phyloP scores from a whole-genome alignment of 2,329 filamentous ascomycete genomes.

The Xenoacremonium recifei region DNA sequence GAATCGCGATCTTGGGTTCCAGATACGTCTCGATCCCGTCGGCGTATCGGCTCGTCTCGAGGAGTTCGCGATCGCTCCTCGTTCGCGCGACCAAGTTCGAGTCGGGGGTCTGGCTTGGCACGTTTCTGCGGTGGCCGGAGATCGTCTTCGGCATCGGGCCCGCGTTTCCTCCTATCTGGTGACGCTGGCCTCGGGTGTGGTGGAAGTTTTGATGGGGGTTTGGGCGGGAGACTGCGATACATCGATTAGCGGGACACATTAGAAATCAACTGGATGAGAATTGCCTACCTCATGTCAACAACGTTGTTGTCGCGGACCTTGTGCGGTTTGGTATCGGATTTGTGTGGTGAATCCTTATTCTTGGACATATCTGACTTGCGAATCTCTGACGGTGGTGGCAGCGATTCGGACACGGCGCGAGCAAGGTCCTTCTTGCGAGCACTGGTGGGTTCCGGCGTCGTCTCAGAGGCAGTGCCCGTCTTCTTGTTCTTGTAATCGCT shows the following conservation, averaged over 20 bases:
- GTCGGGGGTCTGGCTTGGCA: no score
- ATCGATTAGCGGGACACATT: conserved; percentile 1
- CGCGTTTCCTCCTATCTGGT: conserved; percentile 47
- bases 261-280: conserved; percentile 1
- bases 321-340: conserved; percentile 28
- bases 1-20: conserved; percentile 27
- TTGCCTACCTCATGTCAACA: conserved; percentile 30
- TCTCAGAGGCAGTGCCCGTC: conserved; percentile 32
- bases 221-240: conserved; percentile 33
- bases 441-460: conserved; percentile 34
- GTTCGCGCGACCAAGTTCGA: conserved; percentile 33
- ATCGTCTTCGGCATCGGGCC: conserved; percentile 43
- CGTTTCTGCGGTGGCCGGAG: conserved; percentile 46
- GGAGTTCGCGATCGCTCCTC: conserved; percentile 32
- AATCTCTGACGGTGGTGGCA: conserved; percentile 15
- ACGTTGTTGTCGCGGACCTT: conserved; percentile 25
- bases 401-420: conserved; percentile 25
- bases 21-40: conserved; percentile 30
- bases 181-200: conserved; percentile 38
- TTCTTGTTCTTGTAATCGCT: conserved; percentile 61
- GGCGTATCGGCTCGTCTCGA: conserved; percentile 33
- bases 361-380: conserved; percentile 23
- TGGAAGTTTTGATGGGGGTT: conserved; percentile 31
- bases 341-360: conserved; percentile 20
- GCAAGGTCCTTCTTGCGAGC: conserved; percentile 32